Evolutionary conservation across 495 filamentous ascomycete species (phyloP).

Genomic region (Penicillium ochrochloron): DNA sequence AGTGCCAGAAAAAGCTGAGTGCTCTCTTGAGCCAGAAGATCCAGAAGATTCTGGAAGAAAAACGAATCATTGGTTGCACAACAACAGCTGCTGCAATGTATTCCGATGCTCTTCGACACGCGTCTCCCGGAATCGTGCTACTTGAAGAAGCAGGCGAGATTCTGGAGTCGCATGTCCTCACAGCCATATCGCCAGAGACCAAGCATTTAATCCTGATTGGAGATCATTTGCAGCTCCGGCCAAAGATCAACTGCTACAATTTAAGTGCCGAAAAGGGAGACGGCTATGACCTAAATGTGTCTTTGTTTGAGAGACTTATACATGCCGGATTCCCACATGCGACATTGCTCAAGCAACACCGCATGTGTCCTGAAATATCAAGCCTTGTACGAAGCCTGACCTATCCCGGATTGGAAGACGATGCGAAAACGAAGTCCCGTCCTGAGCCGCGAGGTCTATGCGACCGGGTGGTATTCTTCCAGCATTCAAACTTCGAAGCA

Average conservation of each 20-base stretch:
- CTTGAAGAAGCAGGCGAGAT: slow-evolving; percentile 85
- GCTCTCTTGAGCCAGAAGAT: slow-evolving; percentile 50
- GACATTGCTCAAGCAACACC: slow-evolving; percentile 65
- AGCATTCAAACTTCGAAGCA: slow-evolving; percentile 61
- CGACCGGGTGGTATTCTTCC: slow-evolving; percentile 66
- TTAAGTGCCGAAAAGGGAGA: slow-evolving; percentile 69
- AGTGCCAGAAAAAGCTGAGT: slow-evolving; percentile 43
- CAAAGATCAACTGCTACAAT: slow-evolving; percentile 67
- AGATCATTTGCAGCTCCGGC: slow-evolving; percentile 78
- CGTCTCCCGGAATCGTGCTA: slow-evolving; percentile 42
- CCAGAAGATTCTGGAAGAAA: slow-evolving; percentile 51
- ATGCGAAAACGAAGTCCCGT: slow-evolving; percentile 52
- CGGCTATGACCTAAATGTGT: slow-evolving; percentile 71
- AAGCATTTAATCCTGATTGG: slow-evolving; percentile 76
- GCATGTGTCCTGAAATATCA: slow-evolving; percentile 76
- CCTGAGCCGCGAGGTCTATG: slow-evolving; percentile 61
- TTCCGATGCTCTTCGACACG: slow-evolving; percentile 51
- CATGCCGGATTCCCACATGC: slow-evolving; percentile 56
- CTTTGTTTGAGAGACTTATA: slow-evolving; percentile 74
- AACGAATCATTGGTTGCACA: slow-evolving; percentile 73
- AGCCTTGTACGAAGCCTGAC: slow-evolving; percentile 60
- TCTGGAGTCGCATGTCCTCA: slow-evolving; percentile 71
- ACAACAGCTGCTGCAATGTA: slow-evolving; percentile 76
- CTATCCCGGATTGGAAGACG: slow-evolving; percentile 69
- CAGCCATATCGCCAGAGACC: slow-evolving; percentile 60